Percentiles rank a stretch among this genome's conserved stretches.
These are phyloP conservation scores for Cupressus sempervirens DNA, from an alignment of 75 land plant species.

Conservation along the genomic window DNA sequence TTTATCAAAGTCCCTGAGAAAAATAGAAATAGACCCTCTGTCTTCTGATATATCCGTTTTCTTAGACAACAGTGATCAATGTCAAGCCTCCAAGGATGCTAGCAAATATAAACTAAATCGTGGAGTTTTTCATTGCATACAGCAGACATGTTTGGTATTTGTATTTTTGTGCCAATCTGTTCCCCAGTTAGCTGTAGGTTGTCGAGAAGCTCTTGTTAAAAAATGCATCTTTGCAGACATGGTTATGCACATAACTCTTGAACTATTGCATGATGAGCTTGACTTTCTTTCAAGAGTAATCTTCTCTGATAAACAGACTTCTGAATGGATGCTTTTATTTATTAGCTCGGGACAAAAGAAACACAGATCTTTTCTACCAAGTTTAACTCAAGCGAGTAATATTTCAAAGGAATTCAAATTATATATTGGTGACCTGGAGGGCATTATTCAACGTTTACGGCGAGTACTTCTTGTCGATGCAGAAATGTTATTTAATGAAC, in stretches of 20 bases:
- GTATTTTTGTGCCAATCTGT: constrained; percentile 26
- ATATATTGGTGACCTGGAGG: constrained; percentile 17
- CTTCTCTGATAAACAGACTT: constrained; percentile 28
- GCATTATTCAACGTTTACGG: constrained; percentile 16
- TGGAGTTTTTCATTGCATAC: constrained; percentile 12
- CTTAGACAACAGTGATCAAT: constrained; percentile 9
- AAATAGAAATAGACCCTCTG: background rate
- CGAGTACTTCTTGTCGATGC: constrained; percentile 35
- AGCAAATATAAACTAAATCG: background rate
- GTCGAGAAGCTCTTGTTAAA: constrained; percentile 37
- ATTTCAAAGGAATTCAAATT: background rate
- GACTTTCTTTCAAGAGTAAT: constrained; percentile 35
- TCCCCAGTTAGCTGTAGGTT: constrained; percentile 27
- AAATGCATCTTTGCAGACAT: constrained; percentile 26
- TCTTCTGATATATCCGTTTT: constrained; percentile 1
- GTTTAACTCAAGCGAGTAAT: background rate
- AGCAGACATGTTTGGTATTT: constrained; percentile 28
- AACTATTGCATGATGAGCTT: constrained; percentile 41
- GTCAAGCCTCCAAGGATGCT: constrained; percentile 11
- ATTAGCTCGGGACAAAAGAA: constrained; percentile 18
- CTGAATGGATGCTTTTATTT: constrained; percentile 33
- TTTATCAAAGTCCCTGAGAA: constrained; percentile 2
- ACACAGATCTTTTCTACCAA: background rate
- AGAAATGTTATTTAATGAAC: constrained; percentile 17
- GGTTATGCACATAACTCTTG: constrained; percentile 37